Evolutionary conservation across 139 green algal species (phyloP).

Genomic region (Chlorella sp.): DNA sequence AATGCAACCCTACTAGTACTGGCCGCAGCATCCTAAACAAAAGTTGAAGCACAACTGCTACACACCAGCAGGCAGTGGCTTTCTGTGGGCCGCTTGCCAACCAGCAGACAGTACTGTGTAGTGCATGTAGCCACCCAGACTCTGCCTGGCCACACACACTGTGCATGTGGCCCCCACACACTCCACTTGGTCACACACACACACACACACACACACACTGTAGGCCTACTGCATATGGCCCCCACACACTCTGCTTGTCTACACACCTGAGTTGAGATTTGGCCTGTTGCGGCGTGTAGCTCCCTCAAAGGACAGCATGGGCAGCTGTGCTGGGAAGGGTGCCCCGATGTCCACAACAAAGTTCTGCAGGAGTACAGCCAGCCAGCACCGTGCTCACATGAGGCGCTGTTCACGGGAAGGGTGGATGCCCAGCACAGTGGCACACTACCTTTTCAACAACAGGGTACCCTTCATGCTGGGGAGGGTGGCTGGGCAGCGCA

Average conservation of each 20-base stretch:
- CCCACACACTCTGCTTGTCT: not conserved
- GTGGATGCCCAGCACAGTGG: not conserved
- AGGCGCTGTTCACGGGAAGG: not conserved
- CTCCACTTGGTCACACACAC: not conserved
- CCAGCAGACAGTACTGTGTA: no score
- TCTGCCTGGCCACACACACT: not conserved
- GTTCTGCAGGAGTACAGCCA: conserved; percentile 26
- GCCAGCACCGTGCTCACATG: not conserved
- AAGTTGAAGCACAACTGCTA: no score
- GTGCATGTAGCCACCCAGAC: not conserved
- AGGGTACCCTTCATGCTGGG: not conserved
- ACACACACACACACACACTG: not conserved
- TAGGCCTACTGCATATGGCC: not conserved
- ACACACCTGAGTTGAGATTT: conserved; percentile 49
- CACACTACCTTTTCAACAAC: not conserved
- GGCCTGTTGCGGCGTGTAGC: conserved; percentile 76
- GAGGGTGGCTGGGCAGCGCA: not conserved
- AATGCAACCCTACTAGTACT: no score
- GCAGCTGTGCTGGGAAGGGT: conserved; percentile 57
- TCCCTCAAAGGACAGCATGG: conserved; percentile 75
- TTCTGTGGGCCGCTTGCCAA: no score
- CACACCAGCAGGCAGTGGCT: no score
- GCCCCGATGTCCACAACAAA: conserved; percentile 73
- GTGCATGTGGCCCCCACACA: not conserved
- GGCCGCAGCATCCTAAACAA: no score